A percentile compares a stretch with the other conserved stretches of the same genome.
phyloP scores from a whole-genome alignment of 768 basidiomycete species.

The Russula ochroleuca region DNA sequence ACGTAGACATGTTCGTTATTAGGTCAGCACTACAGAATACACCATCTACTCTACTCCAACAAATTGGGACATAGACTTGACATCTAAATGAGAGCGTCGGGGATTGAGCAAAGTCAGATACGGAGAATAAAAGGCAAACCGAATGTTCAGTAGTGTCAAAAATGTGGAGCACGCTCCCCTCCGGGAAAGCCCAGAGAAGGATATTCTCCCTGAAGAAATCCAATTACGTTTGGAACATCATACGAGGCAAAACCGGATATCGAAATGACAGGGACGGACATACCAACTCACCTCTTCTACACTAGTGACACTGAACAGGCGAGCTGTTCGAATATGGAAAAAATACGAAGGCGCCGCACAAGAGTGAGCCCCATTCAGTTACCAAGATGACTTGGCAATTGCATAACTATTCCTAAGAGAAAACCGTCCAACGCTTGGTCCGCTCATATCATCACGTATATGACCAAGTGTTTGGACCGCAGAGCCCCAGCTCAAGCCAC shows the following conservation, averaged over 20 bases:
- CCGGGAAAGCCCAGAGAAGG: slow-evolving; percentile 30
- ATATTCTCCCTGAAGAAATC: slow-evolving; percentile 95
- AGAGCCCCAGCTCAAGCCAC: slow-evolving; percentile 30
- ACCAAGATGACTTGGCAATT: slow-evolving; percentile 56
- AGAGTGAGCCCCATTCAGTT: slow-evolving; percentile 95
- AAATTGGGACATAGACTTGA: neutral
- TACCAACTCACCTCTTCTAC: slow-evolving; percentile 18
- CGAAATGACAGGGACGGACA: slow-evolving; percentile 10
- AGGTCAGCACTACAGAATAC: slow-evolving; percentile 7
- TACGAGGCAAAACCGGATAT: slow-evolving; percentile 30
- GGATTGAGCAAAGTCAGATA: slow-evolving; percentile 1
- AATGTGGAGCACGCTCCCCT: slow-evolving; percentile 65
- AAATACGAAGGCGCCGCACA: slow-evolving; percentile 51
- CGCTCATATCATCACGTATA: slow-evolving; percentile 76
- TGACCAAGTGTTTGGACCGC: slow-evolving; percentile 42
- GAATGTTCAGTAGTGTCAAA: slow-evolving; percentile 48
- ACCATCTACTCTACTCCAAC: neutral
- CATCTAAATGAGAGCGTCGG: neutral
- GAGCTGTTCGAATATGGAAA: slow-evolving; percentile 45
- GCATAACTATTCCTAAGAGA: slow-evolving; percentile 89
- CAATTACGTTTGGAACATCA: slow-evolving; percentile 62
- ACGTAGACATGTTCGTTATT: neutral
- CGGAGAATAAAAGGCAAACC: neutral
- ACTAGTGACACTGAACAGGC: slow-evolving; percentile 36
- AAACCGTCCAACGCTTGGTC: slow-evolving; percentile 49